Conservation (phyloP, 108 stramenopile genomes). For the Epithemia pelagica region DNA sequence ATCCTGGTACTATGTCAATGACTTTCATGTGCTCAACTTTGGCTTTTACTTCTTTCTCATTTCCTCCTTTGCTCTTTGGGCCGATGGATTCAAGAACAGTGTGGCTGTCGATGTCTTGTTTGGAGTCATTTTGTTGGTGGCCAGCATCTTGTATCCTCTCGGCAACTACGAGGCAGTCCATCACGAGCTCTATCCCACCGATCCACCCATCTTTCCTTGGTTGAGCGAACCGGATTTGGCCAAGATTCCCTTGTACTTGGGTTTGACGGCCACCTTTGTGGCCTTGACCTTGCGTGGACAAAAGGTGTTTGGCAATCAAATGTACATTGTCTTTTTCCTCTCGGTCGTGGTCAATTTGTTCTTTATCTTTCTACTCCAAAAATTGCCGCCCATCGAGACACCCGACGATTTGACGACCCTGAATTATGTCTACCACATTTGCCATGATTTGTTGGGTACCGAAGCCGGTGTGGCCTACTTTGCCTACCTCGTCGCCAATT, state of each 20-base stretch:
- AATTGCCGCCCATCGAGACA: too few relatives aligned
- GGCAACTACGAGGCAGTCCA: constrained; percentile 1
- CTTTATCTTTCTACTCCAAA: constrained; percentile 11
- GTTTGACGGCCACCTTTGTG: constrained; percentile 10
- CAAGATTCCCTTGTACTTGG: constrained; percentile 8
- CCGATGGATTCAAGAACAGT: too few relatives aligned
- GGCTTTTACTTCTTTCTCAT: background rate
- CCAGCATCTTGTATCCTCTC: constrained; percentile 1
- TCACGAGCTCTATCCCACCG: background rate
- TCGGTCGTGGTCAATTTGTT: constrained; percentile 8
- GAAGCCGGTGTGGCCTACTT: too few relatives aligned
- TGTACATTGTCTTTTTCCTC: constrained; percentile 2
- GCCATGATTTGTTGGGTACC: too few relatives aligned
- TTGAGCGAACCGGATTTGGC: too few relatives aligned
- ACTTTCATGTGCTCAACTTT: background rate
- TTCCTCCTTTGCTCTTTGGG: background rate
- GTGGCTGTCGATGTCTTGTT: too few relatives aligned
- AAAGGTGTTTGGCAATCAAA: constrained; percentile 9
- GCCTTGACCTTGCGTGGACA: background rate
- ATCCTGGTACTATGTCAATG: background rate
- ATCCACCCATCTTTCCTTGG: background rate
- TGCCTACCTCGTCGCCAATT: too few relatives aligned
- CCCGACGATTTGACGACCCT: too few relatives aligned
- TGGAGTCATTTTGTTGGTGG: constrained; percentile 4
- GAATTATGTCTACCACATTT: too few relatives aligned